phyloP scores from a whole-genome alignment of 176 grass and related monocot species.

The Rhynchospora breviuscula region DNA sequence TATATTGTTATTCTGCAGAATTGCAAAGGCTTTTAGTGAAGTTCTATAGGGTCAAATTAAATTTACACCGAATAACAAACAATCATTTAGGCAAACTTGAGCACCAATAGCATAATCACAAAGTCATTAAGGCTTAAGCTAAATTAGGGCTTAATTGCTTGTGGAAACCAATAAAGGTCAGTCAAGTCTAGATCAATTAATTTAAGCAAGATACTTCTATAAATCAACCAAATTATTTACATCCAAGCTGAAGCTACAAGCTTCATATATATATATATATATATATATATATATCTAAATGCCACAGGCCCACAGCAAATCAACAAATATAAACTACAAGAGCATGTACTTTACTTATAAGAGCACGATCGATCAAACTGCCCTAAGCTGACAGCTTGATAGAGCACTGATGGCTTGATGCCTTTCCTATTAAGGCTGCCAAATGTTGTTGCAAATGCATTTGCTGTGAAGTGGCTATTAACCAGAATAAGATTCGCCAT shows the following conservation, averaged over 20 bases:
- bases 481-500: conserved; percentile 95
- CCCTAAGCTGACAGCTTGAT: conserved; percentile 75
- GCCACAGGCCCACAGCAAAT: not conserved
- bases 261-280: conserved; percentile 5
- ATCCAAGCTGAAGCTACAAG: not conserved
- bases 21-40: not conserved
- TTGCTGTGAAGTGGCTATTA: conserved; percentile 87
- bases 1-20: not conserved
- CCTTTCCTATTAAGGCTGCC: conserved; percentile 52
- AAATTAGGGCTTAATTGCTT: not conserved
- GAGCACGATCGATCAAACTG: conserved; percentile 66
- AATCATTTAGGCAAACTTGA: not conserved
- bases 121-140: not conserved
- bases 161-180: not conserved
- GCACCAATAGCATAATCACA: too few relatives aligned
- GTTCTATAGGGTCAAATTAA: too few relatives aligned
- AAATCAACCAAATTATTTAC: not conserved
- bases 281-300: not conserved
- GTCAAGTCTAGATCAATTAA: not conserved
- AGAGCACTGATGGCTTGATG: conserved; percentile 62
- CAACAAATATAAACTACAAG: conserved; percentile 40
- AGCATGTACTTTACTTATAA: conserved; percentile 83
- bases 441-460: conserved; percentile 79
- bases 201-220: not conserved
- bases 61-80: not conserved